Percentiles rank a stretch among this genome's conserved stretches.
phyloP scores from a whole-genome alignment of 169 alveolate genomes.

The Miamiensis avidus region DNA sequence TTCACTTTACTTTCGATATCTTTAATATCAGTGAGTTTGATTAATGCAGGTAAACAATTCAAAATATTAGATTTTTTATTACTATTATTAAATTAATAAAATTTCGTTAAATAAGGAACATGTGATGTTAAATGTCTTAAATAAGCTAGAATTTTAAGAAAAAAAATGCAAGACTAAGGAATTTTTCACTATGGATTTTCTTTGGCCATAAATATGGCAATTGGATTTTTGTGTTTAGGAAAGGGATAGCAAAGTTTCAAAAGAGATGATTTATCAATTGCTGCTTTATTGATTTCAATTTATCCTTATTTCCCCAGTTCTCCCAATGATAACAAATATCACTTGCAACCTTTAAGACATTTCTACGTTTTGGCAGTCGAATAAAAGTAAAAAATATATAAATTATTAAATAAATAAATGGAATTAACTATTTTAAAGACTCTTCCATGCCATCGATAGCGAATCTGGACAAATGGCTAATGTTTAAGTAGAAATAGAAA shows the following conservation, averaged over 20 bases:
- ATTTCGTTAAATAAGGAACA: constrained; percentile 15
- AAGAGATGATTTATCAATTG: constrained; percentile 69
- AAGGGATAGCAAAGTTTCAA: constrained; percentile 78
- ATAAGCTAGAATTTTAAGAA: constrained; percentile 71
- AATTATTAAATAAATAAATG: background rate
- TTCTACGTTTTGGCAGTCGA: constrained; percentile 84
- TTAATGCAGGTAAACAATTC: constrained; percentile 80
- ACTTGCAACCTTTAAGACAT: constrained; percentile 86
- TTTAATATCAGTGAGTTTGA: constrained; percentile 68
- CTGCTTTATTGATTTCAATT: constrained; percentile 69
- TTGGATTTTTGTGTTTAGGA: constrained; percentile 86
- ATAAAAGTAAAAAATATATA: constrained; percentile 15
- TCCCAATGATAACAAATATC: constrained; percentile 81
- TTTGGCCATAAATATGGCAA: constrained; percentile 80
- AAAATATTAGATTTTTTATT: background rate
- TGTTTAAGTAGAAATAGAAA: constrained; percentile 6
- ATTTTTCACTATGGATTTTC: constrained; percentile 83
- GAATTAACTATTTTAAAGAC: background rate
- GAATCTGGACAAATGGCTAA: constrained; percentile 7
- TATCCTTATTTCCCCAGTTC: constrained; percentile 81
- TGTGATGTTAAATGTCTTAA: constrained; percentile 79
- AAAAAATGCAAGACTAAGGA: constrained; percentile 66
- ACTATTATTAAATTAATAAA: too few relatives aligned
- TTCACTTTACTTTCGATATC: constrained; percentile 78
- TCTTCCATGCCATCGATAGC: constrained; percentile 5